Base-by-base conservation (phyloP, 202 grass and related monocot genomes). In the Eragrostis tef region DNA sequence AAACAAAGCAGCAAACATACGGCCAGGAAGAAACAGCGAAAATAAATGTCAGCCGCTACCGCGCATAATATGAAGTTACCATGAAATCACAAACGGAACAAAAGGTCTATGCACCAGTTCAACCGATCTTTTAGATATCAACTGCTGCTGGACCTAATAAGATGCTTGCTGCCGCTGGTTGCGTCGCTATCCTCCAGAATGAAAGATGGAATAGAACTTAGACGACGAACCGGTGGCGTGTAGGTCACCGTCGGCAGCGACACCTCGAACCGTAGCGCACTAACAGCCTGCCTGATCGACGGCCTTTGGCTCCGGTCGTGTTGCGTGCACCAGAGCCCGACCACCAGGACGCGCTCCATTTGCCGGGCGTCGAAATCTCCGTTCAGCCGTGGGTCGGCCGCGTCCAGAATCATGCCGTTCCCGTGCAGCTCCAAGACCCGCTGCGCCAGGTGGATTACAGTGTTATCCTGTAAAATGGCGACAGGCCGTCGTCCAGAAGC, bases 291-390 rank as follows among this genome's bases (percentile, higher is more conserved):
- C 51, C 39, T 80, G 25, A 88, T 74, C 11, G 79, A 83, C 4
- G 86, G 86, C 54, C 86, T 76, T 13, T 74, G 21, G 11, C 39
- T 80, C 39, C 43, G 73, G 16, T 88, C 80, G 2, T 64, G 86
- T 51, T 88, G 86, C 39, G 73, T 64, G 49, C 85, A 87, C 85
- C 85, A 87, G 10, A 83, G 43, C 8, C 79, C 85, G 1, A 83
- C 73, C n/a, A 87, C 27, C 72, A 87, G 52, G 52, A 87, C 81
- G 26, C 85, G 27, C 79, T 87, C 85, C 53, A 82, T 82, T 43
- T 87, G 63, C 14, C 7, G 21, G 51, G 44, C 34, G 21, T 83
- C 79, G 75, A 70, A 87, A 11, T 65, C 24, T 26, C 64, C 64
- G 43, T 80, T 50, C 47, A 88, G 64, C 62, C 39, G 79, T n/a